Evolutionary conservation across 495 filamentous ascomycete species (phyloP).

Genomic region (Aspergillus bridgeri): DNA sequence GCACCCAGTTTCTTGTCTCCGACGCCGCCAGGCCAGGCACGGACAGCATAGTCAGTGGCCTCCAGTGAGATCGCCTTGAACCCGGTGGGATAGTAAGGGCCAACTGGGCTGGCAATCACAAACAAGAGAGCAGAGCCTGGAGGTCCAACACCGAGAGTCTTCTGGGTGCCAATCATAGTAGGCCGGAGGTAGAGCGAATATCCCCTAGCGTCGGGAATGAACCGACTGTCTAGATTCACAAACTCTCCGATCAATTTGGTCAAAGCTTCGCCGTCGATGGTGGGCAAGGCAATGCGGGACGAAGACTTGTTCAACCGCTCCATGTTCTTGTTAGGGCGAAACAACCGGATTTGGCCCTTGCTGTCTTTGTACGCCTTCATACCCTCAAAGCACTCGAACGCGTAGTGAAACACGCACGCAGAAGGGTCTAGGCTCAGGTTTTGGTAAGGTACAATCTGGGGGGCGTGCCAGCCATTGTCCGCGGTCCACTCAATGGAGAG

Average conservation of each 20-base stretch:
- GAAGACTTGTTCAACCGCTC: constrained; percentile 83
- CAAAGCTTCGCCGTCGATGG: constrained; percentile 65
- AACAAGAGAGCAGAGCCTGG: constrained; percentile 89
- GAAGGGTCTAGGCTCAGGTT: constrained; percentile 95
- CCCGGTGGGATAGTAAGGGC: constrained; percentile 95
- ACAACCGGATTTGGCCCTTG: constrained; percentile 71
- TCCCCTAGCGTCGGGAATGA: constrained; percentile 76
- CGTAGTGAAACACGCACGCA: constrained; percentile 97
- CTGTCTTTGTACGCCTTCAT: constrained; percentile 96
- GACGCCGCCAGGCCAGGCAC: constrained; percentile 95
- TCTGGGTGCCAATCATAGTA: constrained; percentile 95
- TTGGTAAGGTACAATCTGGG: constrained; percentile 87
- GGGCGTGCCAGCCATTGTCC: constrained; percentile 70
- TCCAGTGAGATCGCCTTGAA: constrained; percentile 95
- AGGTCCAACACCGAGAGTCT: constrained; percentile 84
- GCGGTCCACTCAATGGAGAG: constrained; percentile 92
- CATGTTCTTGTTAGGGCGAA: constrained; percentile 98
- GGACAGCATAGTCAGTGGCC: constrained; percentile 90
- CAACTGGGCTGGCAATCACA: constrained; percentile 94
- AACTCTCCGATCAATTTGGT: constrained; percentile 78
- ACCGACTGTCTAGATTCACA: constrained; percentile 74
- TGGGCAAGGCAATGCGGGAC: constrained; percentile 86
- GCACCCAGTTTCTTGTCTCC: constrained; percentile 97
- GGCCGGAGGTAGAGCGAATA: constrained; percentile 94
- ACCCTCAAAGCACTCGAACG: constrained; percentile 94